Base-by-base conservation (phyloP, 257 asterid species). In the Capsicum baccatum region DNA sequence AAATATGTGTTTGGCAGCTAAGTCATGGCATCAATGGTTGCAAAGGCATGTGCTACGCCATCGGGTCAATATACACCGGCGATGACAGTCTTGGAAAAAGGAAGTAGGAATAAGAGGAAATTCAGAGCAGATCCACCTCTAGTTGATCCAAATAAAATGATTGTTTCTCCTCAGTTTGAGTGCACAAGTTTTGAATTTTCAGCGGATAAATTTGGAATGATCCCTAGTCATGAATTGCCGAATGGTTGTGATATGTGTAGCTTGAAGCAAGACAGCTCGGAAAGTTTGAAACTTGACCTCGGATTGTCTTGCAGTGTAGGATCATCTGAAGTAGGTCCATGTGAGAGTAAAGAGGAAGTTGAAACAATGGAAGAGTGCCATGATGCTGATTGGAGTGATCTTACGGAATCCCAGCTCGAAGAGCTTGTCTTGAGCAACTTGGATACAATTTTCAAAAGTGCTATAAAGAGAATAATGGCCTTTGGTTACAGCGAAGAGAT, bases 351-450 rank as follows among this genome's bases (percentile, higher is more conserved):
- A 86, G 98, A 93, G 78, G 94, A 88, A 69, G 74, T 79, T 9
- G 93, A 92, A 85, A 89, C 92, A 83, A 83, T 48, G 9, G 93
- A 92, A 5, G 91, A 90, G 82, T 89, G 88, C 80, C 91, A 83
- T 67, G 94, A 94, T 89, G 97, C 99, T 48, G 95, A 97, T 86
- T 97, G 99, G 99, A 93, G 94, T 84, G 97, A 97, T 79, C 91
- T 92, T 26, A 94, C 97, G 0, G 99, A 97, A 88, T 87, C 97
- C 9, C 94, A 93, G 94, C 93, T 97, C 12, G 97, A 97, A 86
- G 96, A 91, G 79, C 98, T 97, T 63, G 91, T 94, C 60, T 88
- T 95, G 85, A 88, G 87, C 89, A 93, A 91, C 87, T 89, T 97
- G 92, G 96, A 93, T 81, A 85, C 97, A 11, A 93, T 94, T 85